Base-by-base conservation (phyloP, 2,329 filamentous ascomycete species). In the Apiospora kogelbergensis region DNA sequence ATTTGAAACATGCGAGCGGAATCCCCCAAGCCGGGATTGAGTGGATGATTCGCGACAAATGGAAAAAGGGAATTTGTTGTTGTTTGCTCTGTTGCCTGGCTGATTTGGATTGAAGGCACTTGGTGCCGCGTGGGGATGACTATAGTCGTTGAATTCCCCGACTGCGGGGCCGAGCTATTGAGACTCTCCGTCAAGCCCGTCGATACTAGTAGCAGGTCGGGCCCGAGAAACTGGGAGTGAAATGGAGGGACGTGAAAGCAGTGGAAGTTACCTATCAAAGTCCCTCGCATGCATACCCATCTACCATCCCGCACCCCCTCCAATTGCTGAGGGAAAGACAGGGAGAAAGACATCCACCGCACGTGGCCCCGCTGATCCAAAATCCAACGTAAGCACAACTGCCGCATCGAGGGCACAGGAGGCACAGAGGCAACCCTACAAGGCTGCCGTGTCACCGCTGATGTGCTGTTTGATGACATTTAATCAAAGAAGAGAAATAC, bases 331-430 rank as follows among this genome's bases (percentile, higher is more conserved):
- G 30, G n/a, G 53, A 60, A 30, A 37, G 20, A 60, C 2, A 13
- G 30, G n/a, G 53, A 60, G 53, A 37, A 30, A 60, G 53, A 60
- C 53, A 37, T 37, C 53, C 53, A 60, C 53, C 2, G 53, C 53
- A 60, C 53, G 53, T 60, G 53, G 53, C 53, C 11, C 53, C 53
- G 53, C 53, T 13, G 53, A 11, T 57, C 53, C 33, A 30, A 53
- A 57, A 60, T 60, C 53, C 53, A 60, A 60, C 53, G 53, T 60
- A 60, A 60, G 53, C 53, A 60, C 53, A 60, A 60, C 53, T 60
- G 53, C 53, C 53, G 53, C 53, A 60, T 60, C 30, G 17, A 26
- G 30, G 53, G 30, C 26, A 33, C 33, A 33, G 17, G 53, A 17
- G 53, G 30, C 26, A 60, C 53, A 60, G 53, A 7, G 30, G 53